Evolutionary conservation across 345 rosid species (phyloP).

Genomic region (Sonneratia alba): DNA sequence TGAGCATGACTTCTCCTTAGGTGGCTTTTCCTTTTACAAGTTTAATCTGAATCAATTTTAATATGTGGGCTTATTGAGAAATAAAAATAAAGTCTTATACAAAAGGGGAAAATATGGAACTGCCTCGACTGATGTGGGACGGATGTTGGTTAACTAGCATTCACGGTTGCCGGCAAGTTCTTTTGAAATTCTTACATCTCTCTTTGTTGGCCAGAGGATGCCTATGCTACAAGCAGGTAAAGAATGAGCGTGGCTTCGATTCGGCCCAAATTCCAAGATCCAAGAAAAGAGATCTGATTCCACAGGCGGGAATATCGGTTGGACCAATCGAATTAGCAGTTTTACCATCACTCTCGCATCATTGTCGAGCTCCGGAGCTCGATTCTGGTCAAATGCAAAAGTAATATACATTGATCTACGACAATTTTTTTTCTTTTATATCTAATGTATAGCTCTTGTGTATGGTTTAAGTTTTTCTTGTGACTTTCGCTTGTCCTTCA

Average conservation of each 20-base stretch:
- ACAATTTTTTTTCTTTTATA: no score
- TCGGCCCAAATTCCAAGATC: neutral
- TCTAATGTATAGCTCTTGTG: no score
- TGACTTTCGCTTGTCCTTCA: no score
- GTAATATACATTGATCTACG: no score
- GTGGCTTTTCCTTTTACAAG: neutral
- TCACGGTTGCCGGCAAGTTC: neutral
- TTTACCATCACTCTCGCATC: neutral
- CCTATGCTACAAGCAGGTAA: neutral
- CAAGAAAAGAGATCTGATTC: neutral
- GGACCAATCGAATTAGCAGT: neutral
- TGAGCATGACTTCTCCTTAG: neutral
- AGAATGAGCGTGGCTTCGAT: neutral
- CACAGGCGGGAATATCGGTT: neutral
- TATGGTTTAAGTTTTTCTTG: no score
- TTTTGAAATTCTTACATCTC: neutral
- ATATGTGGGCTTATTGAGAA: no score
- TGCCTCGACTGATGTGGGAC: no score
- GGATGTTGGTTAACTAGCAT: neutral
- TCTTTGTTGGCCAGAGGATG: neutral
- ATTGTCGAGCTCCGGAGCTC: neutral
- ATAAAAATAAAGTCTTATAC: no score
- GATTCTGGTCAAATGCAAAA: no score
- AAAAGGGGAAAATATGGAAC: no score
- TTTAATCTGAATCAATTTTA: no score